Base-by-base conservation (phyloP, 208 protist genomes). In the Leishmania lainsoni region DNA sequence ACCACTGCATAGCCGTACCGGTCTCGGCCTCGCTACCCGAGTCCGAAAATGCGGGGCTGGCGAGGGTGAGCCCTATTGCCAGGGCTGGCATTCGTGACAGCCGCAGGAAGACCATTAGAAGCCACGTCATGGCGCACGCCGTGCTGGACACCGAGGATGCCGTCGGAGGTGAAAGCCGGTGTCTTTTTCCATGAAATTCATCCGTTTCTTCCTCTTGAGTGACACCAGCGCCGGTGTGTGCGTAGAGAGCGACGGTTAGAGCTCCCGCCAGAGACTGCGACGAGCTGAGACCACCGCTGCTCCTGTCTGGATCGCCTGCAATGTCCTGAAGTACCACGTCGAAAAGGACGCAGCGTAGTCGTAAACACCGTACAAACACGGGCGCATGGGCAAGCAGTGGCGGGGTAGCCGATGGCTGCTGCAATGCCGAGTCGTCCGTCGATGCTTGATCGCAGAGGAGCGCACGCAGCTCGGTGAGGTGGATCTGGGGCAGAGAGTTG, bases 301-400 rank as follows among this genome's bases (percentile, higher is more conserved):
- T 39, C 61, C 32, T 68, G 29, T 39, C 29, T 73, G 68, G 16
- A 51, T 51, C 20, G 26, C 42, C 68, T 51, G 68, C 68, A 42
- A 8, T 22, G 29, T 39, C 61, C 39, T 39, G 61, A 14, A 75
- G 22, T 17, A 75, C 70, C 22, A 75, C 70, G 17, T 75, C 70
- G 70, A 75, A 75, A 32, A 75, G 45, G 17, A 20, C 22, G 26
- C 39, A 56, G 39, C 26, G 70, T 17, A 26, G 70, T n/a, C 70
- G 70, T 32, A 35, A 20, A 56, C 70, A 75, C n/a, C 70, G 70
- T n/a, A 49, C 70, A 35, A 75, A 75, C 48, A 75, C 48, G 14
- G n/a, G 70, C 29, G 42, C 70, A 29, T 75, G 6, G n/a, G n/a
- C 1, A 10, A 75, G 70, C 48, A n/a, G 49, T 29, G 45, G 70